These are phyloP conservation scores for Lodderomyces metapsilosis DNA, from an alignment of 1,139 yeast genomes.

Conservation along the genomic window DNA sequence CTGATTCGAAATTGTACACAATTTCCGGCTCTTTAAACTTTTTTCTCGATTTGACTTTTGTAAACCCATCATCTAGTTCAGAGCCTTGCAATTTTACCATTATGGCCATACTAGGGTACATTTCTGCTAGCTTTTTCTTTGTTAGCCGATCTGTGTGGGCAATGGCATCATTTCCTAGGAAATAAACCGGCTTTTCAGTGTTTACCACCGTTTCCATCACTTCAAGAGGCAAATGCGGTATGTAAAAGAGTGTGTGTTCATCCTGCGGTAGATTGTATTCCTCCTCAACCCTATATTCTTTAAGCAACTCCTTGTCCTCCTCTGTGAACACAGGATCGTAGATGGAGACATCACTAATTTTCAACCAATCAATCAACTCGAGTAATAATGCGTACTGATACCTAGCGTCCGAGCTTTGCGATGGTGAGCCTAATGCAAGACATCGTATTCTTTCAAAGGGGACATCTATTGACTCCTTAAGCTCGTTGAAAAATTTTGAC, in stretches of 20 bases:
- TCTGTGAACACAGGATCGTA: constrained; percentile 65
- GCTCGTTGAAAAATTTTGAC: constrained; percentile 25
- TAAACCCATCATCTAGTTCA: constrained; percentile 30
- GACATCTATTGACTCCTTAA: constrained; percentile 10
- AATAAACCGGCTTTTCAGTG: constrained; percentile 27
- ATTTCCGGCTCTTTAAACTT: constrained; percentile 32
- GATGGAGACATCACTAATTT: constrained; percentile 36
- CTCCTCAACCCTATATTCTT: constrained; percentile 20
- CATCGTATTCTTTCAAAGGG: constrained; percentile 50
- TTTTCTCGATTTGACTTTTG: constrained; percentile 24
- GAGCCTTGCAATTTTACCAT: constrained; percentile 27
- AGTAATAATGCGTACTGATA: constrained; percentile 62
- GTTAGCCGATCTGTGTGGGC: constrained; percentile 55
- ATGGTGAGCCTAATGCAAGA: constrained; percentile 71
- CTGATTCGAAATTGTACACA: constrained; percentile 31
- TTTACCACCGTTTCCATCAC: constrained; percentile 49
- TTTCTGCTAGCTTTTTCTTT: constrained; percentile 35
- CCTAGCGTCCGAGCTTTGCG: constrained; percentile 54
- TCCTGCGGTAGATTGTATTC: constrained; percentile 14
- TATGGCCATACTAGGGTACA: constrained; percentile 42
- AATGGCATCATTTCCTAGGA: constrained; percentile 50
- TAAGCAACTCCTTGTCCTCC: constrained; percentile 39
- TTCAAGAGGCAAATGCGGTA: constrained; percentile 74
- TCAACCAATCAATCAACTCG: constrained; percentile 29
- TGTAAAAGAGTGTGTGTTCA: constrained; percentile 42